Evolutionary conservation across 164 flowering plant species (phyloP), one percentile per base, ranked within the genome.

Genomic region (Macadamia integrifolia): DNA sequence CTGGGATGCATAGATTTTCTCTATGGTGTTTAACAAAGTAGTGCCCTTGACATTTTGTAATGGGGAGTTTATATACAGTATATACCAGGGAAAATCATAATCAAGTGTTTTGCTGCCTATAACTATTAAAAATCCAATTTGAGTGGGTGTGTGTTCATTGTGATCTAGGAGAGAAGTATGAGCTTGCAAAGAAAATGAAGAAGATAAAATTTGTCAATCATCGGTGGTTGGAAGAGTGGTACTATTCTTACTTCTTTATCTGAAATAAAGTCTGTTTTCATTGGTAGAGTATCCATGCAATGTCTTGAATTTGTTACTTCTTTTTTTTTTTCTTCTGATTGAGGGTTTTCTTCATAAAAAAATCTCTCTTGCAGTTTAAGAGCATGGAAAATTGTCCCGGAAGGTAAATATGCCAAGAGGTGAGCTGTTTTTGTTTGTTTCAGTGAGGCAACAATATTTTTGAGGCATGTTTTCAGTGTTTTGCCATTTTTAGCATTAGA

Each of bases 181-280:
- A 89, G 62, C 88, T 95, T 71, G 98, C 95, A 57, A 89, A 85
- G 82, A 92, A 80, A 76, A 56, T 85, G 66, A 77, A 76, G 78
- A 80, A 49, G 65, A 89, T 88, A 76, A 91, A 86, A 77, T 88
- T 92, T 62, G 89, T 95, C 50, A 95, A 92, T 75, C 97, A 95
- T 78, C 82, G 67, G 50, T 95, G 99, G 99, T 73, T 95, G 79
- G 97, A 95, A 75, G 97, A 91, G 69, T 87, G 99, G 99, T 95
- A 83, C 28, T 17, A 40, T 10, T 62, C 64, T 61, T 35, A 7
- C 61, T 66, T 30, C 48, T 71, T 17, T 12, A 31, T 58, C 42
- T 52, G n/a, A 40, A 28, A 17, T 61, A 9, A 23, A 55, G 8
- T 71, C 40, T 35, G 5, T 29, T 32, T 56, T 44, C 17, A 50